These are phyloP conservation scores for Selaginella moellendorffii DNA, from an alignment of 75 land plant species.

Conservation along the genomic window DNA sequence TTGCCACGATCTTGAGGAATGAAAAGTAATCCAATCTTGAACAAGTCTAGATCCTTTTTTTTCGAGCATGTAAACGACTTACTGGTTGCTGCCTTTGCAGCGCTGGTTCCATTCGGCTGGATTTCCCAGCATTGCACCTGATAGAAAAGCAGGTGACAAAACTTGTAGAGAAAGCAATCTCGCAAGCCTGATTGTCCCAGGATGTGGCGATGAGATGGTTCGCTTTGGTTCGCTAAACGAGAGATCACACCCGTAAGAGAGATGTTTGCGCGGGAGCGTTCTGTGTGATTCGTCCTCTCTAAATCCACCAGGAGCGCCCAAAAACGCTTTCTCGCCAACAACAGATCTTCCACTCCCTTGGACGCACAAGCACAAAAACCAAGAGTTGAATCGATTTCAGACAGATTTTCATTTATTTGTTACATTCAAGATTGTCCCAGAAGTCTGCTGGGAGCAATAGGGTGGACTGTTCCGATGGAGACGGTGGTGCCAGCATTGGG, in stretches of 20 bases:
- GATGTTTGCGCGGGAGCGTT: not conserved
- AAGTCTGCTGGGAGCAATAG: no score
- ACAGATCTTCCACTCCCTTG: no score
- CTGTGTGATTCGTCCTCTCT: conserved; percentile 18
- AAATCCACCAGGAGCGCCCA: no score
- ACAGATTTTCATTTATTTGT: no score
- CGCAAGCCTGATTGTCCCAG: conserved; percentile 57
- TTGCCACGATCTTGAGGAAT: no score
- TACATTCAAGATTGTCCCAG: no score
- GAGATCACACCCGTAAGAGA: no score
- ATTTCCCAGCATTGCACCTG: conserved; percentile 96
- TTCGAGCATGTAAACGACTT: conserved; percentile 5
- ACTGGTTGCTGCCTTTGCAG: conserved; percentile 84
- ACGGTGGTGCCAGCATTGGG: no score
- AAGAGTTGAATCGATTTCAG: no score
- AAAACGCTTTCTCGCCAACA: no score
- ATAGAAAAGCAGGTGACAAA: not conserved
- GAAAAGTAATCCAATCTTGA: not conserved
- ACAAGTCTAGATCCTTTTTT: not conserved
- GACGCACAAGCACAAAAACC: no score
- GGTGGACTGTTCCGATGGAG: no score
- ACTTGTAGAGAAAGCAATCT: not conserved
- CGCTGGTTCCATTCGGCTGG: conserved; percentile 31
- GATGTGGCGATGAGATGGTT: conserved; percentile 62
- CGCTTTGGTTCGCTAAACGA: conserved; percentile 42